These are phyloP conservation scores for Solioccasus polychromus DNA, from an alignment of 768 basidiomycete species.

Conservation along the genomic window DNA sequence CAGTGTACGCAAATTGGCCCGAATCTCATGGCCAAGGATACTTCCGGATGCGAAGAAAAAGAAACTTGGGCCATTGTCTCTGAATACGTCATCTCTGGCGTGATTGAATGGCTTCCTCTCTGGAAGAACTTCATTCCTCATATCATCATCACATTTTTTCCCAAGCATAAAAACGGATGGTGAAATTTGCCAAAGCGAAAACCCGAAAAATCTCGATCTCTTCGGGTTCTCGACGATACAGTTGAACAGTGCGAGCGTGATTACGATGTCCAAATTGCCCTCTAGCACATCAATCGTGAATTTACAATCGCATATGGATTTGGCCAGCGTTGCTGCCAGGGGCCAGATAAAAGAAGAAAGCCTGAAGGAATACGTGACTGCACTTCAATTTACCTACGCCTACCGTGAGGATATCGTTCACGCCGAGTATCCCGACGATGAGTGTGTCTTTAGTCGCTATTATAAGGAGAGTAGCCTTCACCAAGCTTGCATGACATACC, in stretches of 20 bases:
- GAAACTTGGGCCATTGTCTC: not conserved
- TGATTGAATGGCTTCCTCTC: constrained; percentile 1
- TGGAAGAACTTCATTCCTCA: too few relatives aligned
- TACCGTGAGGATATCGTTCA: too few relatives aligned
- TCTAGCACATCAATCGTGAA: constrained; percentile 2
- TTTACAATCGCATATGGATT: not conserved
- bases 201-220: constrained; percentile 6
- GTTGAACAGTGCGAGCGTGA: not conserved
- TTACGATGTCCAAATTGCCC: not conserved
- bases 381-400: too few relatives aligned
- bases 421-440: too few relatives aligned
- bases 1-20: not conserved
- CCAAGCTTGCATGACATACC: too few relatives aligned
- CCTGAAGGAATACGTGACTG: not conserved
- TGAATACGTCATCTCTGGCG: constrained; percentile 3
- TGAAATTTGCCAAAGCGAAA: not conserved
- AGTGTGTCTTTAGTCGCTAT: too few relatives aligned
- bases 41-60: not conserved
- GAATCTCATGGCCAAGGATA: too few relatives aligned
- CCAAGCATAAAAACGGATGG: too few relatives aligned
- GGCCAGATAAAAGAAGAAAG: not conserved
- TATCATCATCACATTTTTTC: too few relatives aligned
- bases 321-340: not conserved
- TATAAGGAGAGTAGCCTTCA: too few relatives aligned
- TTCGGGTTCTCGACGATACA: constrained; percentile 1